Percentiles rank a stretch among this genome's conserved stretches.
phyloP scores from a whole-genome alignment of 2,329 filamentous ascomycete genomes.

The Hortaea werneckii region DNA sequence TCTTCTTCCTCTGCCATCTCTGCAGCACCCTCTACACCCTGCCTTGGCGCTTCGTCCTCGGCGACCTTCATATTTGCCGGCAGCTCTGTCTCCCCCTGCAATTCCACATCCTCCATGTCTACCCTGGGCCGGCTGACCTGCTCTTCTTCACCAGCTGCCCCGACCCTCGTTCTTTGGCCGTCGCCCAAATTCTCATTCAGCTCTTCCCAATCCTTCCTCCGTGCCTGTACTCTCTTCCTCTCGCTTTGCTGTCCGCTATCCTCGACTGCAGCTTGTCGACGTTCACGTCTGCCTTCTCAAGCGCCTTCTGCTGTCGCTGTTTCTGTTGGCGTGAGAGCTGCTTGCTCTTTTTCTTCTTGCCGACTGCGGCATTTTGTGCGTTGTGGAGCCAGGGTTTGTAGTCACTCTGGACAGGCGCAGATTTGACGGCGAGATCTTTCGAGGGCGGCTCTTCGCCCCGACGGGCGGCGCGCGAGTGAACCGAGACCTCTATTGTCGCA shows the following conservation, averaged over 20 bases:
- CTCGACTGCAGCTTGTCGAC: constrained; percentile 48
- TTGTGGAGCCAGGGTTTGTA: constrained; percentile 57
- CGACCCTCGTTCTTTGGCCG: not conserved
- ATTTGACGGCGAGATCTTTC: constrained; percentile 21
- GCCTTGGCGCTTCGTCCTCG: not conserved
- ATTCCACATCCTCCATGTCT: constrained; percentile 2
- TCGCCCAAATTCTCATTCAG: constrained; percentile 20
- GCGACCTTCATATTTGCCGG: not conserved
- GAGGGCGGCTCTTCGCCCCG: constrained; percentile 59
- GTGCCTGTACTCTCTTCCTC: constrained; percentile 33
- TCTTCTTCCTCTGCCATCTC: not conserved
- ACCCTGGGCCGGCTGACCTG: not conserved
- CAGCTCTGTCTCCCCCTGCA: constrained; percentile 2
- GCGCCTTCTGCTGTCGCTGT: constrained; percentile 42
- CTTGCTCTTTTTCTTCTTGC: constrained; percentile 55
- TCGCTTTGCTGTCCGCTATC: constrained; percentile 41
- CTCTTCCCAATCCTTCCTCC: constrained; percentile 23
- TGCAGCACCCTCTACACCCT: not conserved
- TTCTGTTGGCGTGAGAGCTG: constrained; percentile 43
- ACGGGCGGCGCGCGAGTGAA: constrained; percentile 65
- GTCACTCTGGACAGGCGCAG: constrained; percentile 40
- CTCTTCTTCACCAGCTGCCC: not conserved
- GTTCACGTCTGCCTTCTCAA: constrained; percentile 46
- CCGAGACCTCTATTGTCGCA: constrained; percentile 44
- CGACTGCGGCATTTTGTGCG: constrained; percentile 58